Base-by-base conservation (phyloP, 164 flowering plant genomes). In the Chimonanthus praecox region DNA sequence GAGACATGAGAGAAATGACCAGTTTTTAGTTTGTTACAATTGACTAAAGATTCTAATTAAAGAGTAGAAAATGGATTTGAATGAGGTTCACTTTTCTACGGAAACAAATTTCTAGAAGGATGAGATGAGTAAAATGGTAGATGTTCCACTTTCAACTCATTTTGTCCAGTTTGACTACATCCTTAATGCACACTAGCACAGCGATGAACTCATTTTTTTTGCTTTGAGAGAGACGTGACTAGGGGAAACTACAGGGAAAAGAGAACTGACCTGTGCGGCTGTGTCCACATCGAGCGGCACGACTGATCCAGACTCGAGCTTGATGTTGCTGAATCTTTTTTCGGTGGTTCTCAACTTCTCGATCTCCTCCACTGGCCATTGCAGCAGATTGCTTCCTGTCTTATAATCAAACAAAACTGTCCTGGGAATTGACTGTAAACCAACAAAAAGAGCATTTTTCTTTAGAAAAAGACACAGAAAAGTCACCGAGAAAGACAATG, bases 351-450 rank as follows among this genome's bases (percentile, higher is more conserved):
- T 88, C 80, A 94, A 83, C 60, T 84, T 84, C 82, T 92, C 90
- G 0, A 89, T 77, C 75, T 94, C 98, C 61, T 85, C 84, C 33
- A 90, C 90, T 7, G 98, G 98, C 97, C 98, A 94, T 67, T 84
- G 92, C 20, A 92, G 79, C 49, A 94, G 49, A 76, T 90, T 83
- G 67, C 63, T 84, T 5, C 90, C 88, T 0, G 97, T 94, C 75
- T 85, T 85, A 44, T 48, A 69, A 47, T 94, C 98, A 8, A 87
- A 81, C 63, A 75, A 49, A 16, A 94, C 82, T 7, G 83, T 85
- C 72, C 98, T 87, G 51, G 98, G 98, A 73, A 94, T 77, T 47
- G 84, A 64, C 97, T 93, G 9, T 5, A 44, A 44, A 11, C 44
- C 15, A 44, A 66, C 33, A 33, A 33, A 44, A 46, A 66, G 18